Conservation (phyloP, 2,329 filamentous ascomycete species). For the Septoria petroselini region DNA sequence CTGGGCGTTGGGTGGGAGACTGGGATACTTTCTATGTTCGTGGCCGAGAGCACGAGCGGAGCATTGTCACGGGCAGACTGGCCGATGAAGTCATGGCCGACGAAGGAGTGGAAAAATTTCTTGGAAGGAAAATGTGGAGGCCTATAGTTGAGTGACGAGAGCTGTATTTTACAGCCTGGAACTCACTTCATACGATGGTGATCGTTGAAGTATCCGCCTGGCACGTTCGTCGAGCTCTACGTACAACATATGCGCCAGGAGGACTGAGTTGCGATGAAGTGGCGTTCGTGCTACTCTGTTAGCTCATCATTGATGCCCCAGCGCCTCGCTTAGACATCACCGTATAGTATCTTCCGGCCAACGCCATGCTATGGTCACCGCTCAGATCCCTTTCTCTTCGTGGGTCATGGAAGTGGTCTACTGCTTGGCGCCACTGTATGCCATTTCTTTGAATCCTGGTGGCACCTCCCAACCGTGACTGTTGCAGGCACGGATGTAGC, state of each 20-base stretch:
- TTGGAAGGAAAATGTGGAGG: constrained; percentile 60
- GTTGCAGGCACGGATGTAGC: constrained; percentile 66
- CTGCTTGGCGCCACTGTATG: constrained; percentile 29
- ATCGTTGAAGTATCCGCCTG: too few species aligned
- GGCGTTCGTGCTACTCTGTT: too few species aligned
- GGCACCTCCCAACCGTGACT: constrained; percentile 73
- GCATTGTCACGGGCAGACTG: constrained; percentile 61
- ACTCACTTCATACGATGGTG: neutral
- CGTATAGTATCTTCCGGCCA: too few species aligned
- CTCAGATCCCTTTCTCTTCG: too few species aligned
- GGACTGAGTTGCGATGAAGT: too few species aligned
- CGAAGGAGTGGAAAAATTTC: constrained; percentile 57
- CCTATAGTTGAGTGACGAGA: constrained; percentile 35
- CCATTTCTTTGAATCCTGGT: constrained; percentile 55
- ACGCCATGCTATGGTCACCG: too few species aligned
- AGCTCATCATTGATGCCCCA: neutral
- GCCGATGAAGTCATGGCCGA: constrained; percentile 60
- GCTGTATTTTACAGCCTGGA: neutral
- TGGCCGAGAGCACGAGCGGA: constrained; percentile 61
- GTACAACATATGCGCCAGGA: too few species aligned
- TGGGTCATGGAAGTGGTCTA: neutral
- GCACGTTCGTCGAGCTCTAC: too few species aligned
- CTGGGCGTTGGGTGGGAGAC: constrained; percentile 35
- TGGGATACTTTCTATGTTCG: constrained; percentile 61
- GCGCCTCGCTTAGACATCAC: constrained; percentile 2